Evolutionary conservation across 192 early-diverging fungal species (phyloP).

Genomic region (Backusella macrospora): DNA sequence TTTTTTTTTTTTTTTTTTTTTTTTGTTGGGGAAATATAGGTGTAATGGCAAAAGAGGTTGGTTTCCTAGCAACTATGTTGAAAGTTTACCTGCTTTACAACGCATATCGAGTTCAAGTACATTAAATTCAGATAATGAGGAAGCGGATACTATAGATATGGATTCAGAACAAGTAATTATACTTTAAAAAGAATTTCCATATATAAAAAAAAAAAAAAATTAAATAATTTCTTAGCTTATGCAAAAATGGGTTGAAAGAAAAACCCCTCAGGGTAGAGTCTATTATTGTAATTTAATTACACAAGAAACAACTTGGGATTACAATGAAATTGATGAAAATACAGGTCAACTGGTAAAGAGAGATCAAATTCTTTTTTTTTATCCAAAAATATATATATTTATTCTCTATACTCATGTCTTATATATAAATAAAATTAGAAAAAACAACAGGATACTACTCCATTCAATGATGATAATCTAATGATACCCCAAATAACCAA

Average conservation of each 20-base stretch:
- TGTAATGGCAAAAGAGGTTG: slow-evolving; percentile 79
- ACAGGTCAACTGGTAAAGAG: slow-evolving; percentile 52
- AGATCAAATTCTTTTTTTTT: no score
- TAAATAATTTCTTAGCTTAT: slow-evolving; percentile 40
- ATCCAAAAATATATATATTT: no score
- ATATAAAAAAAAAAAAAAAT: no score
- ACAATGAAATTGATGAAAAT: slow-evolving; percentile 52
- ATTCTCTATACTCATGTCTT: no score
- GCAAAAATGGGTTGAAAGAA: slow-evolving; percentile 57
- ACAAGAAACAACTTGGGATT: slow-evolving; percentile 58
- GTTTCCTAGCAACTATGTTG: slow-evolving; percentile 89
- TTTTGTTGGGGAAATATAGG: no score
- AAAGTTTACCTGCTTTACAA: slow-evolving; percentile 26
- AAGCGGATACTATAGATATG: neutral
- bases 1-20: neutral
- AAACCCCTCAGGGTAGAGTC: slow-evolving; percentile 46
- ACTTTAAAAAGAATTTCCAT: neutral
- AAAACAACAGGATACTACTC: neutral
- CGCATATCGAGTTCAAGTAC: slow-evolving; percentile 7
- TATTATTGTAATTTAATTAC: slow-evolving; percentile 67
- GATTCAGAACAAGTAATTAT: neutral
- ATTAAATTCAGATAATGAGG: neutral
- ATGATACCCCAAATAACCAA: neutral
- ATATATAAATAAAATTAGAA: no score
- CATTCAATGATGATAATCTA: neutral